Evolutionary conservation across 106 monocot genomes (phyloP).

Genomic region (Platanthera guangdongensis): DNA sequence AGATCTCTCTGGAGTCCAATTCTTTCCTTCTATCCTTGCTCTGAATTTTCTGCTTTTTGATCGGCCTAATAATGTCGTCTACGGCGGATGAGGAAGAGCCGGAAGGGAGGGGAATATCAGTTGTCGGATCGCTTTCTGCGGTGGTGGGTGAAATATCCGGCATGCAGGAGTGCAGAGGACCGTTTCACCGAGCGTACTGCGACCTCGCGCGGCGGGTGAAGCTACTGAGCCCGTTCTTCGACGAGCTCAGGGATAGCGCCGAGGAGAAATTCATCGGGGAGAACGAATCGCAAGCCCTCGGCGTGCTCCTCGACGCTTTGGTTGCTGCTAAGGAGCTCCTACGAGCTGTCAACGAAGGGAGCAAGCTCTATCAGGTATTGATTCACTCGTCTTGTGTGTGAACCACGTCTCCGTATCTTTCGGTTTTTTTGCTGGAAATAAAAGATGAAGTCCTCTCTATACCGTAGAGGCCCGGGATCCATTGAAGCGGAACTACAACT

Average conservation of each 20-base stretch:
- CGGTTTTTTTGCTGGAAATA: background rate
- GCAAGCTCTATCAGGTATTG: constrained; percentile 81
- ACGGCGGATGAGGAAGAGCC: constrained; percentile 1
- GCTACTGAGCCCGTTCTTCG: constrained; percentile 72
- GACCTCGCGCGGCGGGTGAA: constrained; percentile 61
- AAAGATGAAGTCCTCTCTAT: background rate
- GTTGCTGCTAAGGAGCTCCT: constrained; percentile 47
- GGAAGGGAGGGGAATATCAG: constrained; percentile 5
- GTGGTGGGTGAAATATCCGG: constrained; percentile 42
- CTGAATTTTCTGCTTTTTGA: background rate
- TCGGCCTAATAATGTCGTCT: background rate
- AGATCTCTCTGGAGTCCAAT: background rate
- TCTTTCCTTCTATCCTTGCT: background rate
- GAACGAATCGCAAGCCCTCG: constrained; percentile 15
- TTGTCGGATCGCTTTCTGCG: constrained; percentile 22
- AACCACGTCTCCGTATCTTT: background rate
- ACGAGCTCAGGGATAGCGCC: constrained; percentile 54
- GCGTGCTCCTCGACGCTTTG: constrained; percentile 27
- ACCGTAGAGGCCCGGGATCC: background rate
- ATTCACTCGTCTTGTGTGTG: background rate
- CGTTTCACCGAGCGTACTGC: constrained; percentile 40
- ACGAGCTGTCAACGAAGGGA: constrained; percentile 43
- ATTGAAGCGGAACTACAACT: background rate
- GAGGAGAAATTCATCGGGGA: constrained; percentile 11
- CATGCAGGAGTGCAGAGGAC: constrained; percentile 68